These are phyloP conservation scores for Begonia loranthoides DNA, from an alignment of 306 rosid species.

Conservation along the genomic window DNA sequence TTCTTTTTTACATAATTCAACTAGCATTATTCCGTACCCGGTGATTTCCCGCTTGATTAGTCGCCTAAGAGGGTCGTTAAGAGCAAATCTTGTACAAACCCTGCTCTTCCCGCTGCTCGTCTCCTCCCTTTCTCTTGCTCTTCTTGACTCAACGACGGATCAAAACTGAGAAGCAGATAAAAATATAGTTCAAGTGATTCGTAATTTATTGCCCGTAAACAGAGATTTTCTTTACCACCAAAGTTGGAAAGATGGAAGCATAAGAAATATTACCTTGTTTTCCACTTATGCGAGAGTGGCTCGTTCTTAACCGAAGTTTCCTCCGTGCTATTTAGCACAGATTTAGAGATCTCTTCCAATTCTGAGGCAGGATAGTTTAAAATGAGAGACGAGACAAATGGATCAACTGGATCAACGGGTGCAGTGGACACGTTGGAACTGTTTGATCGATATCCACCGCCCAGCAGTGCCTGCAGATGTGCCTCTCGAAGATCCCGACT, in stretches of 20 bases:
- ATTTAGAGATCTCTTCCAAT: slow-evolving; percentile 82
- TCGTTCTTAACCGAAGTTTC: slow-evolving; percentile 25
- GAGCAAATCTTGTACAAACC: slow-evolving; percentile 82
- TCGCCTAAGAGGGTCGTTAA: slow-evolving; percentile 51
- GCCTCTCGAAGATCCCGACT: slow-evolving; percentile 98
- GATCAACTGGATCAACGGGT: slow-evolving; percentile 86
- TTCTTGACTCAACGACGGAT: slow-evolving; percentile 72
- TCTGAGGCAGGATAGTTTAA: slow-evolving; percentile 76
- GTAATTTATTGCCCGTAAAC: neutral
- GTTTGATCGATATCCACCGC: slow-evolving; percentile 51
- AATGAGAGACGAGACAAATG: slow-evolving; percentile 64
- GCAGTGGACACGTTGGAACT: slow-evolving; percentile 38
- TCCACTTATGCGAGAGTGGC: slow-evolving; percentile 37
- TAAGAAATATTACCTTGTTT: slow-evolving; percentile 48
- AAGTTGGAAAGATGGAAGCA: neutral
- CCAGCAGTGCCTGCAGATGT: slow-evolving; percentile 88
- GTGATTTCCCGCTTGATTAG: slow-evolving; percentile 26
- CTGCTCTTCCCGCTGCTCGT: slow-evolving; percentile 79
- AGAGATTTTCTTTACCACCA: too few relatives aligned
- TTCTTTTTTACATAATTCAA: slow-evolving; percentile 16
- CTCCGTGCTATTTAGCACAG: slow-evolving; percentile 50
- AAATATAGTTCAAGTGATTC: neutral
- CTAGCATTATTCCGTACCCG: too few relatives aligned
- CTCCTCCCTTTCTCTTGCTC: slow-evolving; percentile 70
- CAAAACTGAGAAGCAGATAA: slow-evolving; percentile 40